phyloP scores from a whole-genome alignment of 495 filamentous ascomycete genomes.

The Annulohypoxylon moriforme region DNA sequence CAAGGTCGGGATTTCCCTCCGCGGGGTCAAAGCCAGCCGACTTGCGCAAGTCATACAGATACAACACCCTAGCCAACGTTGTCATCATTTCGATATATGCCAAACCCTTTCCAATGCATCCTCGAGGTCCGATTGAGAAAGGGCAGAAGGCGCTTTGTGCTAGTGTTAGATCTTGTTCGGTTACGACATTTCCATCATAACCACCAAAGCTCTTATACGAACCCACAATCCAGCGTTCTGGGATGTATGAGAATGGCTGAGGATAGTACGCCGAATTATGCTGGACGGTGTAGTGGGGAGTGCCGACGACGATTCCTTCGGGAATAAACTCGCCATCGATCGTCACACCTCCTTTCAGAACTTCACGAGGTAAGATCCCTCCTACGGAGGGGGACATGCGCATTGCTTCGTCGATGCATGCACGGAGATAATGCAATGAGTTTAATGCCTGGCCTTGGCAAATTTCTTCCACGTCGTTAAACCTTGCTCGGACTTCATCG shows the following conservation, averaged over 20 bases:
- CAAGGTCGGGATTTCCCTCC: constrained; percentile 53
- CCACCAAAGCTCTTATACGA: constrained; percentile 35
- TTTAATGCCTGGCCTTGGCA: constrained; percentile 61
- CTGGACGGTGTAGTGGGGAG: constrained; percentile 66
- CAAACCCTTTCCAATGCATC: constrained; percentile 69
- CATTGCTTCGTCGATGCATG: constrained; percentile 78
- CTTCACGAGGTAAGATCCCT: constrained; percentile 69
- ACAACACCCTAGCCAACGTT: constrained; percentile 60
- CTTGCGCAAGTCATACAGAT: constrained; percentile 60
- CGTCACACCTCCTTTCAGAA: constrained; percentile 68
- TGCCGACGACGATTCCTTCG: constrained; percentile 63
- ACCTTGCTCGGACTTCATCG: constrained; percentile 61
- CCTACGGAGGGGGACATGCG: constrained; percentile 74
- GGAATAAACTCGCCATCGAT: constrained; percentile 68
- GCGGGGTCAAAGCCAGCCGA: constrained; percentile 57
- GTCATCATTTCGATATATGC: constrained; percentile 66
- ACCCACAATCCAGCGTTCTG: constrained; percentile 66
- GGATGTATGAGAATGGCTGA: constrained; percentile 61
- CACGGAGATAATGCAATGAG: constrained; percentile 66
- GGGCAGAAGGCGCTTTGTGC: constrained; percentile 67
- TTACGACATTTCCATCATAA: constrained; percentile 14
- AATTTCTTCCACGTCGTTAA: constrained; percentile 65
- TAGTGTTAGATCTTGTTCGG: constrained; percentile 52
- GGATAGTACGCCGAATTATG: constrained; percentile 66
- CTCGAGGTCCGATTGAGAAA: constrained; percentile 66